Conservation (phyloP, 2,329 filamentous ascomycete species). For the Trichoderma brevicompactum region DNA sequence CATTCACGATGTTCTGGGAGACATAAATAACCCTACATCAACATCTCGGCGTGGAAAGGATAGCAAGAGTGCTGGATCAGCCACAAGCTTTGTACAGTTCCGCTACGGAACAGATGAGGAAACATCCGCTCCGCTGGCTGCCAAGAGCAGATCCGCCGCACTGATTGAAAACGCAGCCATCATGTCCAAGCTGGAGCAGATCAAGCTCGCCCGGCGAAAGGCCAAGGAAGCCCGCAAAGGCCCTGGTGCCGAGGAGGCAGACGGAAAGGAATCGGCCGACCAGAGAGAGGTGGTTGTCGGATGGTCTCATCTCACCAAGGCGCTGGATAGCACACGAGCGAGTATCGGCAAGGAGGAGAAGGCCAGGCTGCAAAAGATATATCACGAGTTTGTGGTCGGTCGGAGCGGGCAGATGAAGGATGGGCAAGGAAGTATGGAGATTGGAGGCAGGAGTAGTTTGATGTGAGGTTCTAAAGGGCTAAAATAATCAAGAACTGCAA, state of each 20-base stretch:
- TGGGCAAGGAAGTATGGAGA: slow-evolving; percentile 87
- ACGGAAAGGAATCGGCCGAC: slow-evolving; percentile 41
- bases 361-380: slow-evolving; percentile 75
- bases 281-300: slow-evolving; percentile 76
- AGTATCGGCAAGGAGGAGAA: slow-evolving; percentile 83
- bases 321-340: slow-evolving; percentile 74
- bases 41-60: slow-evolving; percentile 43
- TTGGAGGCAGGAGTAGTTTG: slow-evolving; percentile 89
- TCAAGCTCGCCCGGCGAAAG: slow-evolving; percentile 70
- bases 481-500: not conserved
- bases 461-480: slow-evolving; percentile 63
- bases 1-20: slow-evolving; percentile 85
- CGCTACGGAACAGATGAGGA: slow-evolving; percentile 69
- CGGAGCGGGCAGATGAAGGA: slow-evolving; percentile 94
- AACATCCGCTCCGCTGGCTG: slow-evolving; percentile 46
- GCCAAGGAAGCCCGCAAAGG: slow-evolving; percentile 43
- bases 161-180: slow-evolving; percentile 80
- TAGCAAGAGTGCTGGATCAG: slow-evolving; percentile 41
- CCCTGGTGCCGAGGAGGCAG: slow-evolving; percentile 34
- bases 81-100: slow-evolving; percentile 77
- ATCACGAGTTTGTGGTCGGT: slow-evolving; percentile 89
- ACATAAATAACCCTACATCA: slow-evolving; percentile 53
- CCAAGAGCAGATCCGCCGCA: slow-evolving; percentile 56
- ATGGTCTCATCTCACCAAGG: slow-evolving; percentile 82
- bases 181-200: slow-evolving; percentile 76